Base-by-base conservation (phyloP, 2,329 filamentous ascomycete genomes). In the Sarocladium brachiariae region DNA sequence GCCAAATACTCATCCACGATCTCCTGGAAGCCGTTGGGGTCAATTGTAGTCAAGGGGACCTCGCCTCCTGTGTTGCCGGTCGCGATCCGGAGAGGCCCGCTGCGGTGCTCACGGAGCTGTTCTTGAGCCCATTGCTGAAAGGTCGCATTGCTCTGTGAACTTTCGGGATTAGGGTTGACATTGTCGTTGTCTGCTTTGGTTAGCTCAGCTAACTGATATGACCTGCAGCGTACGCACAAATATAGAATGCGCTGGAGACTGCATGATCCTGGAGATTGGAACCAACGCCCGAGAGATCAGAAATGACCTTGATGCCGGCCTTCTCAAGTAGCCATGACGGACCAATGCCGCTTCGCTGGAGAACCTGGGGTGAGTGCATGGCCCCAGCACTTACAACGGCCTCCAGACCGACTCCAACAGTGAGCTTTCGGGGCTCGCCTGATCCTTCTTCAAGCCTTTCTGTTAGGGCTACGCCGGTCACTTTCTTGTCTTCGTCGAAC, bases 321-420 rank as follows among this genome's bases (percentile, higher is more conserved):
- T 65, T 62, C 8, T 68, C 51, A 2, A 84, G 69, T 34, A 81
- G 71, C 0, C 66, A 59, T 7, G 56, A 57, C 1, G 73, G 73
- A 2, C 80, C 80, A 24, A 84, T 69, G 24, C 80, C 80, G 14
- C 71, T 77, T 1, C 80, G 68, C 57, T 79, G 78, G 3, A 84
- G 71, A 1, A 84, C 61, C 33, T 79, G 73, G 1, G 78, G 77
- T 1, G 75, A 76, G 59, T 80, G 76, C 62, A 76, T 77, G 0
- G 73, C 66, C 8, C 79, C 78, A 1, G 63, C 59, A 0, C 59
- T 61, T 4, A 70, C 57, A 4, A 61, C 70, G 4, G 69, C 68
- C 54, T 62, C 37, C 14, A 46, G 38, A 39, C 58, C 52, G 35
- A 41, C 14, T 53, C 27, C 19, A 49, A 53, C 25, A 31, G 51